Conservation (phyloP, 306 rosid genomes). For the Hylodesmum podocarpum region DNA sequence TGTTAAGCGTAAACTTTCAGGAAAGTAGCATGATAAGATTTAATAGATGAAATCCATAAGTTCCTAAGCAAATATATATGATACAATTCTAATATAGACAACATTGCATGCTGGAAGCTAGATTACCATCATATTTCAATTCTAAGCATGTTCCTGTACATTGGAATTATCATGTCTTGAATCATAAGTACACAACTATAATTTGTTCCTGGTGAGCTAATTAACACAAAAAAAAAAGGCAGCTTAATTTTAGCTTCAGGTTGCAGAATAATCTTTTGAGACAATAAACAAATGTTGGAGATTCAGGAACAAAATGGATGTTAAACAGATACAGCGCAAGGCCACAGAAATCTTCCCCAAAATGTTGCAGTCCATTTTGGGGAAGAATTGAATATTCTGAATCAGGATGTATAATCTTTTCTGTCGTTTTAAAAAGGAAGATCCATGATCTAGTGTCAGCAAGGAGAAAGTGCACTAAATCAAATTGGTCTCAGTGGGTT, state of each 20-base stretch:
- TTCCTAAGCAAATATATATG: slow-evolving; percentile 8
- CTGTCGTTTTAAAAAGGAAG: too few species aligned
- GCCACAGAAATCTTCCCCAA: background rate
- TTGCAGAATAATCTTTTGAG: background rate
- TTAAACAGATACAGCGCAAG: background rate
- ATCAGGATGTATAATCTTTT: too few species aligned
- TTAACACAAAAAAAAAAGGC: background rate
- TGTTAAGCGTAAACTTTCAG: slow-evolving; percentile 29
- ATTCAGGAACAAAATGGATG: too few species aligned
- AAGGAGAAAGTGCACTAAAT: too few species aligned
- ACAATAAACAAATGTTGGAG: too few species aligned
- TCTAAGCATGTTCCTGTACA: background rate
- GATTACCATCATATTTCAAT: slow-evolving; percentile 14
- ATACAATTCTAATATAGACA: background rate
- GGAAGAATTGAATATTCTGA: background rate
- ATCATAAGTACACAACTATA: background rate
- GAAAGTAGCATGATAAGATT: slow-evolving; percentile 11
- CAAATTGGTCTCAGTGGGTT: too few species aligned
- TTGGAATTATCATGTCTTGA: background rate
- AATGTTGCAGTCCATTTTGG: too few species aligned
- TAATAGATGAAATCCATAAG: slow-evolving; percentile 1
- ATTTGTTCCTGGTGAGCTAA: background rate
- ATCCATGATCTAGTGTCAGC: too few species aligned
- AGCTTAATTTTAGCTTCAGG: background rate
- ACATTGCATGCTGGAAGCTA: background rate